Conservation (phyloP, 345 rosid species). For the Lepidium didymum region DNA sequence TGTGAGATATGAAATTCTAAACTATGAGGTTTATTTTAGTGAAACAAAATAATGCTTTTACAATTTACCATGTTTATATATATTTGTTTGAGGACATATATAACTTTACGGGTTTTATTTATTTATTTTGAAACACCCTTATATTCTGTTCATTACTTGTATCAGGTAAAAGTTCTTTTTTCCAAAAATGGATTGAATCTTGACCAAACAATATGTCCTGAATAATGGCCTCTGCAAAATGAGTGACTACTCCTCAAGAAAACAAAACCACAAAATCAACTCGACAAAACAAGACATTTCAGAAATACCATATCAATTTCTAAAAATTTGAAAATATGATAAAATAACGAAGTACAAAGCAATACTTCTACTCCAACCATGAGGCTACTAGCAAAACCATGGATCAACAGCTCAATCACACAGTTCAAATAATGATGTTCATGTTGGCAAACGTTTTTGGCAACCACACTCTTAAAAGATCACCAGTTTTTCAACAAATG, state of each 20-base stretch:
- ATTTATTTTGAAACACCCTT: too few relatives aligned
- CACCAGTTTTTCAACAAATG: too few relatives aligned
- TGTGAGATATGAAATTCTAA: too few relatives aligned
- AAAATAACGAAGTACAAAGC: not conserved
- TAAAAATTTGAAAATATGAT: not conserved
- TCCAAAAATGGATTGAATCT: slow-evolving; percentile 11
- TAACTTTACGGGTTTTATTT: too few relatives aligned
- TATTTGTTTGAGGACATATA: too few relatives aligned
- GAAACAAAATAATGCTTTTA: not conserved
- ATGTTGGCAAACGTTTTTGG: too few relatives aligned
- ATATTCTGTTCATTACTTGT: not conserved
- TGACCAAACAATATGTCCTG: slow-evolving; percentile 17
- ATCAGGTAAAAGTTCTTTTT: not conserved
- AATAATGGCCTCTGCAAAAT: not conserved
- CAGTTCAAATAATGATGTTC: too few relatives aligned
- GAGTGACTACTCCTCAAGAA: not conserved
- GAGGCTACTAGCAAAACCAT: not conserved
- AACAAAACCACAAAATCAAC: not conserved
- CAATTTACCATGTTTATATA: not conserved
- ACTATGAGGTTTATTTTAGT: not conserved
- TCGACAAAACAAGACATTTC: not conserved
- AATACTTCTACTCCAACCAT: not conserved
- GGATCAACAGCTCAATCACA: not conserved
- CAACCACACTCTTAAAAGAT: too few relatives aligned
- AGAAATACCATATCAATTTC: not conserved